Conservation (phyloP, 2,329 filamentous ascomycete species). For the Zelopaecilomyces penicillatus region DNA sequence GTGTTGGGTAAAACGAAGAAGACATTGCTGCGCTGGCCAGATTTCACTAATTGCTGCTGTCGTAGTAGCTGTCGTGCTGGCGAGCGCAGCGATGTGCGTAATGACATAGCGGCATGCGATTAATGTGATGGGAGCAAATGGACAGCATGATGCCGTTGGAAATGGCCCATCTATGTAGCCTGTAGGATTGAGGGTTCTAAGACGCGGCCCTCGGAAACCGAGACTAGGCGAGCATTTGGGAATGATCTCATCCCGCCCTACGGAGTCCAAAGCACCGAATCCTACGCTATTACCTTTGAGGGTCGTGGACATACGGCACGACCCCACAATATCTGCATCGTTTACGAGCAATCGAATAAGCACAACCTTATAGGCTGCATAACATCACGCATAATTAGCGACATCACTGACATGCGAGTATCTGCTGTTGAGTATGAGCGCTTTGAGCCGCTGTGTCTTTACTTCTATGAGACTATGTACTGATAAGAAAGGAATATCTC, state of each 20-base stretch:
- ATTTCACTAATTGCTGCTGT: background rate
- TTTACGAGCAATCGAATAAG: too few species aligned
- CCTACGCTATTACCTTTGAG: background rate
- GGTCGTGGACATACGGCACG: background rate
- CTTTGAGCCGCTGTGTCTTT: background rate
- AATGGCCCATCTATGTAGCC: too few species aligned
- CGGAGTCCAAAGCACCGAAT: background rate
- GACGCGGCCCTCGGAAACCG: constrained; percentile 7
- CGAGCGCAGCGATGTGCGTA: constrained; percentile 1
- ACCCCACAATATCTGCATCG: background rate
- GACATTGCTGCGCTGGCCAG: background rate
- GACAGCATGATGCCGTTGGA: constrained; percentile 2
- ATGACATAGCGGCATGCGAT: constrained; percentile 5
- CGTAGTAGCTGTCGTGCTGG: background rate
- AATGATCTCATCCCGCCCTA: too few species aligned
- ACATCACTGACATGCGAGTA: too few species aligned
- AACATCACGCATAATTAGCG: too few species aligned
- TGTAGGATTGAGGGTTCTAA: background rate
- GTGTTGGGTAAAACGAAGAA: background rate
- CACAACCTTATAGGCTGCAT: too few species aligned
- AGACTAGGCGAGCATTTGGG: background rate
- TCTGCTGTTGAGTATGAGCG: too few species aligned
- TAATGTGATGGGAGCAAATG: background rate
- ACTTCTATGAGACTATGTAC: constrained; percentile 1
- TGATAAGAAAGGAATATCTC: constrained; percentile 1